Conservation (phyloP, 495 filamentous ascomycete genomes). For the Penicillium samsonianum region DNA sequence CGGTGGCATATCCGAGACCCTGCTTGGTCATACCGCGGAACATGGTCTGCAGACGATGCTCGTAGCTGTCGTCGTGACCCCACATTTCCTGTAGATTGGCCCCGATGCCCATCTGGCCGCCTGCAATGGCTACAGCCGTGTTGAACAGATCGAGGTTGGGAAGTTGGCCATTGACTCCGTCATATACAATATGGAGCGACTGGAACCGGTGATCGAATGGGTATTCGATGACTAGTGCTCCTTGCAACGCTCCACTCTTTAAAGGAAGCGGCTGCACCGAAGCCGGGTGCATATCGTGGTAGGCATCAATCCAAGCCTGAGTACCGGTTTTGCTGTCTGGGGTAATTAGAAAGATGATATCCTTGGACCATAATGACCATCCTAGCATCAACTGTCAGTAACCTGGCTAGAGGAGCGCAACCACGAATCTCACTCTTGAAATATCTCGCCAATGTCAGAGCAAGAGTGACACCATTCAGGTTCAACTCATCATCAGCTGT, state of each 20-base stretch:
- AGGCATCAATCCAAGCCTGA: slow-evolving; percentile 97
- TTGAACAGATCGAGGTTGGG: slow-evolving; percentile 97
- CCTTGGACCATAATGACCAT: slow-evolving; percentile 98
- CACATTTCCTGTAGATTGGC: slow-evolving; percentile 83
- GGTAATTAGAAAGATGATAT: slow-evolving; percentile 90
- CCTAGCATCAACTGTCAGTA: slow-evolving; percentile 48
- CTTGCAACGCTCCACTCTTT: slow-evolving; percentile 91
- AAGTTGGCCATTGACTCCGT: slow-evolving; percentile 93
- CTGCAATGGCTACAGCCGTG: slow-evolving; percentile 83
- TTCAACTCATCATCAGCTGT: slow-evolving; percentile 82
- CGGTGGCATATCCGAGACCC: slow-evolving; percentile 83
- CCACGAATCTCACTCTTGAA: slow-evolving; percentile 67
- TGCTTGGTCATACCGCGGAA: slow-evolving; percentile 92
- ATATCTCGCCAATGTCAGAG: slow-evolving; percentile 85
- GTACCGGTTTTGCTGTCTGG: slow-evolving; percentile 86
- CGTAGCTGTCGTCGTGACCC: slow-evolving; percentile 78
- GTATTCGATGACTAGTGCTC: slow-evolving; percentile 91
- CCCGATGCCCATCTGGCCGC: slow-evolving; percentile 89
- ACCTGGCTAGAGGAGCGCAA: not conserved
- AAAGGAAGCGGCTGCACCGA: slow-evolving; percentile 76
- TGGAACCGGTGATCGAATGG: slow-evolving; percentile 81
- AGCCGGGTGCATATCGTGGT: slow-evolving; percentile 80
- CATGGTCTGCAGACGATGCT: slow-evolving; percentile 83
- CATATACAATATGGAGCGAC: slow-evolving; percentile 86
- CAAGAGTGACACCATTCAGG: slow-evolving; percentile 80